These are phyloP conservation scores for Rhizopus sp. DNA, from an alignment of 371 early-diverging fungal genomes.

Conservation along the genomic window DNA sequence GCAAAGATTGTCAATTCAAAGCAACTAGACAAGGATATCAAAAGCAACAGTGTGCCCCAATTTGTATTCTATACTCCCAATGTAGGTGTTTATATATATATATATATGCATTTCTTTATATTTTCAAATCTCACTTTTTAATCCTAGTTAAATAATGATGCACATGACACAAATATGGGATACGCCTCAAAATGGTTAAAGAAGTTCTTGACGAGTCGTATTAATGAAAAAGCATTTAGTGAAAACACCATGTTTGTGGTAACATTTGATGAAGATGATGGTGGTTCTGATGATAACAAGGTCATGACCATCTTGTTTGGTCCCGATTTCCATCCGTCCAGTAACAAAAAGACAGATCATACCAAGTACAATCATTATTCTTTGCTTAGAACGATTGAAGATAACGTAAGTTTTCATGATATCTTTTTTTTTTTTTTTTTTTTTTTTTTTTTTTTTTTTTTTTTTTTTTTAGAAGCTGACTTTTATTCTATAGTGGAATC, in stretches of 20 bases:
- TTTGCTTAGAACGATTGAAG: conserved; percentile 59
- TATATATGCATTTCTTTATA: not conserved
- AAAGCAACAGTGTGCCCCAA: conserved; percentile 50
- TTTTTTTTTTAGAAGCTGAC: not conserved
- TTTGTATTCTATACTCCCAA: conserved; percentile 59
- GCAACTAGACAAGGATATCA: conserved; percentile 52
- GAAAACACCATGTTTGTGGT: conserved; percentile 58
- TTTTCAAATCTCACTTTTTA: not conserved
- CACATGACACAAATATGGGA: conserved; percentile 54
- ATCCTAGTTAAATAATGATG: conserved; percentile 54
- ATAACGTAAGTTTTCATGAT: conserved; percentile 27
- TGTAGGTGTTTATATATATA: conserved; percentile 29
- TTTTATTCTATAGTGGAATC: conserved; percentile 38
- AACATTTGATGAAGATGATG: conserved; percentile 55
- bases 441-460: no score
- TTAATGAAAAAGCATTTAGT: conserved; percentile 47
- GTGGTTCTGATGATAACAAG: conserved; percentile 43
- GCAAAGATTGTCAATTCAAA: conserved; percentile 55
- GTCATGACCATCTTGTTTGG: conserved; percentile 56
- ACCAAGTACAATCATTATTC: conserved; percentile 67
- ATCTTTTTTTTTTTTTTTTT: no score
- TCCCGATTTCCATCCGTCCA: conserved; percentile 41
- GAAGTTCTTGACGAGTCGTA: conserved; percentile 53
- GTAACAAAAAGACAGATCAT: conserved; percentile 39
- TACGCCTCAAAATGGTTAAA: conserved; percentile 61